Evolutionary conservation across 1,284 basidiomycete genomes (phyloP).

Genomic region (Microbotryum lychnidis-dioicae): DNA sequence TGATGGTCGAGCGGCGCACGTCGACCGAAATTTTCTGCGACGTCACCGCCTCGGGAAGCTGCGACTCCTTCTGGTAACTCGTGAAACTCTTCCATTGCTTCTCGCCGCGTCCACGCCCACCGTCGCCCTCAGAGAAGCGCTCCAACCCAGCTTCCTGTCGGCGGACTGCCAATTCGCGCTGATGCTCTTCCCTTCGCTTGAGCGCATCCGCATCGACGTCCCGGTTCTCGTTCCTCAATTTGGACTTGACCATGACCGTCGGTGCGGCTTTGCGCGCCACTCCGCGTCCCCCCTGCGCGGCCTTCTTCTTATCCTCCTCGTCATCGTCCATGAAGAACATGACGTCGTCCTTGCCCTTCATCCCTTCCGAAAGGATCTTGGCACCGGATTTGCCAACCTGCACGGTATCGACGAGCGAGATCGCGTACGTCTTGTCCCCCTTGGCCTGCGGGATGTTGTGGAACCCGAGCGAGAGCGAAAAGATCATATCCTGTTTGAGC

Average conservation of each 20-base stretch:
- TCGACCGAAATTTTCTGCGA: slow-evolving; percentile 80
- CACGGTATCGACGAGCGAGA: slow-evolving; percentile 86
- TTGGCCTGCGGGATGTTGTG: slow-evolving; percentile 66
- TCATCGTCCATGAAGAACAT: slow-evolving; percentile 64
- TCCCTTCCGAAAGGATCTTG: slow-evolving; percentile 69
- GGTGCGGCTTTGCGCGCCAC: slow-evolving; percentile 19
- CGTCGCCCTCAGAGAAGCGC: slow-evolving; percentile 70
- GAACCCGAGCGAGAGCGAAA: slow-evolving; percentile 78
- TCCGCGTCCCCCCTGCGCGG: slow-evolving; percentile 49
- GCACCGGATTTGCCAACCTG: slow-evolving; percentile 63
- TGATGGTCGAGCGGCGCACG: slow-evolving; percentile 76
- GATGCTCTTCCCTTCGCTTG: slow-evolving; percentile 74
- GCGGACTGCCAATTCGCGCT: slow-evolving; percentile 69
- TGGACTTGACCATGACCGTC: slow-evolving; percentile 47
- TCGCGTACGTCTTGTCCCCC: slow-evolving; percentile 67
- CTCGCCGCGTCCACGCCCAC: slow-evolving; percentile 49
- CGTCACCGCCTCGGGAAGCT: slow-evolving; percentile 71
- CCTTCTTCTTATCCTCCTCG: slow-evolving; percentile 45
- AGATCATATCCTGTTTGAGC: slow-evolving; percentile 71
- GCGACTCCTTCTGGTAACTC: slow-evolving; percentile 90
- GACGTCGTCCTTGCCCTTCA: slow-evolving; percentile 73
- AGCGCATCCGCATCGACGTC: slow-evolving; percentile 62
- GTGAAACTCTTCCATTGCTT: slow-evolving; percentile 94
- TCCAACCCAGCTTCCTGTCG: slow-evolving; percentile 76
- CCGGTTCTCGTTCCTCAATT: slow-evolving; percentile 67